Evolutionary conservation across 441 rosid species (phyloP), one percentile per base, ranked within the genome.

Genomic region (Populus hybrid): DNA sequence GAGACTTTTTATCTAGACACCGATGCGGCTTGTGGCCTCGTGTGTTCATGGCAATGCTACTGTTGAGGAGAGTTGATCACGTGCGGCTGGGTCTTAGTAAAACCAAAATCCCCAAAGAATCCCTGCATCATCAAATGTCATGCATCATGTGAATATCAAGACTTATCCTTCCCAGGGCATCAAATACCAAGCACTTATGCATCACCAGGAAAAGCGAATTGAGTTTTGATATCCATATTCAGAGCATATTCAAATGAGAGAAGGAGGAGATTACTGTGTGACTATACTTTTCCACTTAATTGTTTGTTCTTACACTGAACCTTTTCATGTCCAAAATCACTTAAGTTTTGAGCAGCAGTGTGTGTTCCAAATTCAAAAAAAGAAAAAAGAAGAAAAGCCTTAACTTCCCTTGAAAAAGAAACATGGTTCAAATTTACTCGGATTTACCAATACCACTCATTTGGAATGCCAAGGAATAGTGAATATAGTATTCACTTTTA

Each of bases 41-140:
- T 38, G 76, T 21, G 65, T 28, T 82, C 84, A 82, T 64, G 85
- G 79, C 40, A 83, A 81, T 74, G 85, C 72, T 70, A 77, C 70
- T 20, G 77, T 42, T 1, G 76, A 35, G 10, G 74, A 71, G 16
- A 28, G 76, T 73, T 76, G 68, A 50, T 74, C 78, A 69, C 71
- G 76, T 76, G 81, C 74, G 72, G 61, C 74, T 82, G 82, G 79
- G 82, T 66, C 77, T 80, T 8, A 82, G 86, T 9, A 81, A 93
- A 92, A 36, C 98, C 97, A 0, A 89, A 86, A 67, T 87, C 80
- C 79, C 85, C 77, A 70, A 88, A 88, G 79, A 92, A 80, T 28
- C 94, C 94, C 97, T 90, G 90, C 64, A 81, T 64, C 79, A 77
- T 64, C 73, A 45, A 77, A 75, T 73, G 35, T 21, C 81, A 66